Evolutionary conservation across 331 rosid species (phyloP), one percentile per base, ranked within the genome.

Genomic region (Malus hybrid): DNA sequence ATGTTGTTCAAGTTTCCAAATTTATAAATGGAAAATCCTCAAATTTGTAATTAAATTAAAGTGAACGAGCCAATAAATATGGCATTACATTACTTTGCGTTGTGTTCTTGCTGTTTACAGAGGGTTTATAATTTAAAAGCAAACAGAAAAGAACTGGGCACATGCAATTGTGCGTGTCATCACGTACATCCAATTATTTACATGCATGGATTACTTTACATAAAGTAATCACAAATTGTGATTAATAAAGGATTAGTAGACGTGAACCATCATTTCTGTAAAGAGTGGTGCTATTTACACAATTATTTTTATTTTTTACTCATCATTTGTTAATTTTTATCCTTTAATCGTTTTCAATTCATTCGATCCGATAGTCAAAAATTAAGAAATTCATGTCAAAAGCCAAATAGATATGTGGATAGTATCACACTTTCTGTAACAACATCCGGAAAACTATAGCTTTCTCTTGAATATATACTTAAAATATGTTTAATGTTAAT

Each of bases 281-380:
- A 20, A 57, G 4, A 34, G 42, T 2, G 1, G 10, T 34, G 42
- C 0, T 34, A 2, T 34, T 1, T 0, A 34, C 10, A 34, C 0
- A 34, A 34, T 7, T 34, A 34, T 34, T 34, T 36, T 36, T 36
- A 8, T 0, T 8, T 36, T 36, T 2, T 8, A 2, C 42, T 2
- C 1, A 2, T 0, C 0, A 0, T 8, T 8, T 36, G 42, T 36
- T 36, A 36, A 36, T 36, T 36, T 36, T 36, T 36, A 0, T 36
- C 9, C 1, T 8, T 36, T 8, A 8, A 8, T 36, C 1, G 11
- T 36, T 36, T 36, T 36, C 1, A 36, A 36, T 36, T 36, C 0
- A 36, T 36, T 36, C 1, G 0, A 36, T 36, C 3, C 0, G 11
- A 36, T 8, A 36, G 0, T 8, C 0, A 8, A 36, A 36, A 36